phyloP scores from a whole-genome alignment of 2,329 filamentous ascomycete genomes.

The Clarireedia paspali region DNA sequence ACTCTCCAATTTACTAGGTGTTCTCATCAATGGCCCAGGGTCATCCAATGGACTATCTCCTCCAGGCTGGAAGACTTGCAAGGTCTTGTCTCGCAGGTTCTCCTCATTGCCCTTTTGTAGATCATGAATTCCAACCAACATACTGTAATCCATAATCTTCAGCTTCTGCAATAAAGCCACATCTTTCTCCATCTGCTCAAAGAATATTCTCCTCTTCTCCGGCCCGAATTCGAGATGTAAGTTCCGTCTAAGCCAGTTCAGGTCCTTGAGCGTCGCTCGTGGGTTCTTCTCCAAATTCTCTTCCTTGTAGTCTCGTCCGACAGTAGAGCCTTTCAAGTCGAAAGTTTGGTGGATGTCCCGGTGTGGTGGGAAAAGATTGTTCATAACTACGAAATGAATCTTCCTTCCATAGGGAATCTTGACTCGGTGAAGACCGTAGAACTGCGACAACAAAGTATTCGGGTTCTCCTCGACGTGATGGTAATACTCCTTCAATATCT shows the following conservation, averaged over 20 bases:
- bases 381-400: slow-evolving; percentile 99
- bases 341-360: slow-evolving; percentile 96
- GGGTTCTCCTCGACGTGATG: slow-evolving; percentile 87
- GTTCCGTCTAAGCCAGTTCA: slow-evolving; percentile 89
- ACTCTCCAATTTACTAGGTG: slow-evolving; percentile 88
- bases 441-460: slow-evolving; percentile 94
- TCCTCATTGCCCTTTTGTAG: slow-evolving; percentile 87
- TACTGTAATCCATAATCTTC: slow-evolving; percentile 98
- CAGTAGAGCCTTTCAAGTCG: slow-evolving; percentile 91
- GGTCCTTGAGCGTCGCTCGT: slow-evolving; percentile 85
- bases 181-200: slow-evolving; percentile 82
- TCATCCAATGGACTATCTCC: slow-evolving; percentile 57
- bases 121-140: slow-evolving; percentile 92
- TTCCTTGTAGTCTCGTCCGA: slow-evolving; percentile 86
- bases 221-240: slow-evolving; percentile 83
- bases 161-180: slow-evolving; percentile 79
- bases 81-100: slow-evolving; percentile 79
- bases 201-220: slow-evolving; percentile 78
- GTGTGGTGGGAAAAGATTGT: slow-evolving; percentile 96
- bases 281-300: slow-evolving; percentile 84
- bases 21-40: slow-evolving; percentile 56
- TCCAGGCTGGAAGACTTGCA: slow-evolving; percentile 90
- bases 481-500: slow-evolving; percentile 87
- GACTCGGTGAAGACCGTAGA: slow-evolving; percentile 93
- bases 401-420: slow-evolving; percentile 98